These are phyloP conservation scores for Clitopilus passeckerianus DNA, from an alignment of 768 basidiomycete species.

Conservation along the genomic window DNA sequence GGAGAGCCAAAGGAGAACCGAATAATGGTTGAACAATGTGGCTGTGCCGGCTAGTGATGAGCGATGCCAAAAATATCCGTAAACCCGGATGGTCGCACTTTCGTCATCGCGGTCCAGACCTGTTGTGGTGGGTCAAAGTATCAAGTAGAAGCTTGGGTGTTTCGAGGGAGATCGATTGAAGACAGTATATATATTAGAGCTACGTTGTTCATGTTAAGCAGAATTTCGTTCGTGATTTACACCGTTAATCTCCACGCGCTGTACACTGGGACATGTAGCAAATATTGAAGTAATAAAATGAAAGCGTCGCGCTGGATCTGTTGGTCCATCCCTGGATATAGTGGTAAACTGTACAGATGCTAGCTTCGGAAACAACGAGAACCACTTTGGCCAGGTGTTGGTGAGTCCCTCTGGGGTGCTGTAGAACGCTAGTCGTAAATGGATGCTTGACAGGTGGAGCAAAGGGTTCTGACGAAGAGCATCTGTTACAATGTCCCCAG, in stretches of 20 bases:
- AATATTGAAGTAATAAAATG: slow-evolving; percentile 5
- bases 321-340: slow-evolving; percentile 8
- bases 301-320: slow-evolving; percentile 1
- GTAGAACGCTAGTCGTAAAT: slow-evolving; percentile 16
- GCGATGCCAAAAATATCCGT: not conserved
- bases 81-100: not conserved
- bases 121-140: not conserved
- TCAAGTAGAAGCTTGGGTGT: not conserved
- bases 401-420: slow-evolving; percentile 12
- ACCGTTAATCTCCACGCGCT: slow-evolving; percentile 6
- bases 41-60: not conserved
- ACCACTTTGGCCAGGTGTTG: slow-evolving; percentile 13
- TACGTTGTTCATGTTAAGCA: not conserved
- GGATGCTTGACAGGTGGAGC: slow-evolving; percentile 12
- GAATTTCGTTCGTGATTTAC: not conserved
- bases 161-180: not conserved
- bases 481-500: not conserved
- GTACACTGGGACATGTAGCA: not conserved
- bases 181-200: not conserved
- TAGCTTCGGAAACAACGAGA: slow-evolving; percentile 13
- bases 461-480: not conserved
- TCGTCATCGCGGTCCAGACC: not conserved
- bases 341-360: slow-evolving; percentile 9
- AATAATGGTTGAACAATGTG: not conserved
- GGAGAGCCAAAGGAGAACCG: not conserved